Conservation (phyloP, 345 rosid species). For the Eutrema yunnanense region DNA sequence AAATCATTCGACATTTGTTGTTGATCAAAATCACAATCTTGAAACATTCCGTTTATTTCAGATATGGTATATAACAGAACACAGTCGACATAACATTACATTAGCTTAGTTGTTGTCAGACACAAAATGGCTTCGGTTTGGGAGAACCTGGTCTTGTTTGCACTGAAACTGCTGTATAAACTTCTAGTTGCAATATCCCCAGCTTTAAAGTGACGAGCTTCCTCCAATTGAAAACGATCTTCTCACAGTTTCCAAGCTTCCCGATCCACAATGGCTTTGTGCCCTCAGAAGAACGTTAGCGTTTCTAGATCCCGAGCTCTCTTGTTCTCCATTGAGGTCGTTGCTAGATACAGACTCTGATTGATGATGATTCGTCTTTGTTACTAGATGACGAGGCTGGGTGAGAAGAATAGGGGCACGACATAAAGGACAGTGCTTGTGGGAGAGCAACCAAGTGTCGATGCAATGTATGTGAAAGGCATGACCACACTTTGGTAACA, state of each 20-base stretch:
- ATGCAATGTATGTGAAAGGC: constrained; percentile 76
- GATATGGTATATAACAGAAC: not conserved
- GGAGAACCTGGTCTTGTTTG: constrained; percentile 27
- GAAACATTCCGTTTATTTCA: not conserved
- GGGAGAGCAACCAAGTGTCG: constrained; percentile 76
- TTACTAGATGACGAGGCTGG: not conserved
- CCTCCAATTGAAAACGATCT: constrained; percentile 54
- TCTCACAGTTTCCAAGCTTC: constrained; percentile 28
- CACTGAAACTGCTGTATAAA: constrained; percentile 24
- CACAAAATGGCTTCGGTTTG: not conserved
- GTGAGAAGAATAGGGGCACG: constrained; percentile 51
- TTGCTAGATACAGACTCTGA: not conserved
- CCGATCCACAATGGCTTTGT: constrained; percentile 6
- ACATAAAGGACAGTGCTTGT: constrained; percentile 75
- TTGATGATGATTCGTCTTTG: constrained; percentile 5
- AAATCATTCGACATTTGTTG: not conserved
- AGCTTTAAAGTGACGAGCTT: constrained; percentile 20
- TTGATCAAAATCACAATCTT: not conserved
- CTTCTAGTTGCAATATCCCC: not conserved
- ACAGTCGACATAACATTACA: not conserved
- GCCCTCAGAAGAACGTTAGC: constrained; percentile 12
- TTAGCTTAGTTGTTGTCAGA: not conserved
- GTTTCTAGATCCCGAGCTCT: constrained; percentile 20
- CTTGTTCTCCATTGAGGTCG: constrained; percentile 17
- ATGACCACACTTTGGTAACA: constrained; percentile 79